These are phyloP conservation scores for Barbatosphaeria neglecta DNA, from an alignment of 495 filamentous ascomycete genomes.

Conservation along the genomic window DNA sequence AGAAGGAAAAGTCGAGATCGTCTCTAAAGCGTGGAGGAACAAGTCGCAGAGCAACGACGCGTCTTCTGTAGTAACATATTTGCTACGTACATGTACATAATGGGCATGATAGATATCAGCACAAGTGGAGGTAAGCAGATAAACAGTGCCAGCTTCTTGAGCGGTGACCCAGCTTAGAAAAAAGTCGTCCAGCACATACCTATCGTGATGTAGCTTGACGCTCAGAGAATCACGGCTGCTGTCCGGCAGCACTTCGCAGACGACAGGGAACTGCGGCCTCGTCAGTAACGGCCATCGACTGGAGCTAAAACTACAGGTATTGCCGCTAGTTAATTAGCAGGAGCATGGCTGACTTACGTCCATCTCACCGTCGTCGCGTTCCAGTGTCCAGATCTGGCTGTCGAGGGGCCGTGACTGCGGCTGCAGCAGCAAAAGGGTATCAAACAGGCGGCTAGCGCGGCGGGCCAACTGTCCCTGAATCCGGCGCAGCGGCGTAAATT, in stretches of 20 bases:
- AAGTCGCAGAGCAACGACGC: slow-evolving; percentile 31
- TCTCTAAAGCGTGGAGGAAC: slow-evolving; percentile 32
- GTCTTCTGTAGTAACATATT: slow-evolving; percentile 27
- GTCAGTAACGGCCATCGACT: slow-evolving; percentile 4
- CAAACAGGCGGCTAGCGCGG: slow-evolving; percentile 46
- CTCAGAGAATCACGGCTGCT: slow-evolving; percentile 5
- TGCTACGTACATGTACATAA: slow-evolving; percentile 18
- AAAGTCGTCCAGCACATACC: slow-evolving; percentile 1
- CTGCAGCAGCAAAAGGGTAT: slow-evolving; percentile 67
- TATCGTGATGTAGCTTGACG: slow-evolving; percentile 14
- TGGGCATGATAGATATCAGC: no score
- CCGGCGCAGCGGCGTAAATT: slow-evolving; percentile 56
- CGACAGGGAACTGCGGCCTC: slow-evolving; percentile 40
- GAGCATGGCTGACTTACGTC: slow-evolving; percentile 45
- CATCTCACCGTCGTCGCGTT: slow-evolving; percentile 61
- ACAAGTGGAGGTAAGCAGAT: no score
- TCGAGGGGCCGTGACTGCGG: slow-evolving; percentile 40
- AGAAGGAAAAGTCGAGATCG: slow-evolving; percentile 18
- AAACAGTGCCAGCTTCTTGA: neutral
- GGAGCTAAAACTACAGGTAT: neutral
- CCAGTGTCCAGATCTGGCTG: slow-evolving; percentile 48
- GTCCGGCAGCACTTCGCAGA: slow-evolving; percentile 53
- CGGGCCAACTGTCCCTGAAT: slow-evolving; percentile 37
- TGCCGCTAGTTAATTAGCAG: no score
- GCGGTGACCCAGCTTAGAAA: neutral